Conservation (phyloP, 257 asterid genomes). For the Fraxinus anomala region DNA sequence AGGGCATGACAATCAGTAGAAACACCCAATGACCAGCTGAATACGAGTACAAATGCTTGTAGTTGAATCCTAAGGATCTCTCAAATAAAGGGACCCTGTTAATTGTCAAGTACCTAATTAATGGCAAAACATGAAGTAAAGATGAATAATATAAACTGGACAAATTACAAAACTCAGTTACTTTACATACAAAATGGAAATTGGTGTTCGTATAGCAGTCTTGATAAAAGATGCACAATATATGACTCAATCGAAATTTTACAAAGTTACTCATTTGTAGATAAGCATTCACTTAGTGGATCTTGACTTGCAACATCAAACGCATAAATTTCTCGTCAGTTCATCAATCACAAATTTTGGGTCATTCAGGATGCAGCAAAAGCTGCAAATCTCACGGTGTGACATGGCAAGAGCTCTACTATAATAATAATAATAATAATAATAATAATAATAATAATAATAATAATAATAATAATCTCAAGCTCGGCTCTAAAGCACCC, state of each 20-base stretch:
- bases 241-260: neutral
- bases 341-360: neutral
- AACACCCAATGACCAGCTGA: conserved; percentile 19
- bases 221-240: neutral
- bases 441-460: no score
- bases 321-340: neutral
- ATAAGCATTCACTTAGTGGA: neutral
- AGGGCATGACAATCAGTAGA: conserved; percentile 22
- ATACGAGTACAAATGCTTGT: conserved; percentile 11
- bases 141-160: neutral
- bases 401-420: neutral
- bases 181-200: conserved; percentile 15
- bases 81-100: conserved; percentile 21
- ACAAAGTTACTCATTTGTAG: conserved; percentile 8
- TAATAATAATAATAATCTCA: neutral
- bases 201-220: conserved; percentile 6
- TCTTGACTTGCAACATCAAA: neutral
- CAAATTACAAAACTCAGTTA: neutral
- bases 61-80: conserved; percentile 15
- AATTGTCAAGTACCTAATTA: conserved; percentile 32
- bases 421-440: no score
- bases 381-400: neutral
- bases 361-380: neutral
- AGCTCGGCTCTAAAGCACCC: neutral
- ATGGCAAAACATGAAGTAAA: neutral